Conservation (phyloP, 257 asterid genomes). For the Jasminum sambac region DNA sequence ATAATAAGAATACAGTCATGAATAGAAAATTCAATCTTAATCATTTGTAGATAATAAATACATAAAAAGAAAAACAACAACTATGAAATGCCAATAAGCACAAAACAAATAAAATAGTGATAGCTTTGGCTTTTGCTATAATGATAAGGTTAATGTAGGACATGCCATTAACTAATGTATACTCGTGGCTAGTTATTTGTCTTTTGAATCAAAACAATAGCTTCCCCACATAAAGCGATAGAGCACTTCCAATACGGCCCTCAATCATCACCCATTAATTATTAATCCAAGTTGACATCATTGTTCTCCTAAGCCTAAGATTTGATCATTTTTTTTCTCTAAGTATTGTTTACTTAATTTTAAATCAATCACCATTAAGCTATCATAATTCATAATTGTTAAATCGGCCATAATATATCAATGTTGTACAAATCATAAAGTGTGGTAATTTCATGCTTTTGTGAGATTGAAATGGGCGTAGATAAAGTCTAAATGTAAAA, state of each 20-base stretch:
- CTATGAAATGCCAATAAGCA: neutral
- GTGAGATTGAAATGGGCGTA: no score
- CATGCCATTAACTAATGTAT: neutral
- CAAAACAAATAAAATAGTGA: constrained; percentile 3
- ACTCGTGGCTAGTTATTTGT: neutral
- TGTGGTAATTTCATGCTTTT: no score
- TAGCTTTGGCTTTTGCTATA: constrained; percentile 26
- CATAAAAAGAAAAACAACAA: neutral
- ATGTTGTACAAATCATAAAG: no score
- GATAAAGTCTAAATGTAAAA: no score
- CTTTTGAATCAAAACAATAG: constrained; percentile 17
- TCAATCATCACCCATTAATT: neutral
- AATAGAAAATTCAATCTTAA: neutral
- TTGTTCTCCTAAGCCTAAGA: neutral
- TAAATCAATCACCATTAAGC: neutral
- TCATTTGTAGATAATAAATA: neutral
- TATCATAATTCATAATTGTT: constrained; percentile 1
- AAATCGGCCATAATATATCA: neutral
- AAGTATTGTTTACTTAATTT: neutral
- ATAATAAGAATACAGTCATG: no score
- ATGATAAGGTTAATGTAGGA: constrained; percentile 16
- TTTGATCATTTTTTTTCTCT: neutral
- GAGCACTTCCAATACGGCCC: neutral
- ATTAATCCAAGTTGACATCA: neutral
- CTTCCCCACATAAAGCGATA: constrained; percentile 12